phyloP scores from a whole-genome alignment of 768 basidiomycete genomes.

The Neoboletus brunneissimus region DNA sequence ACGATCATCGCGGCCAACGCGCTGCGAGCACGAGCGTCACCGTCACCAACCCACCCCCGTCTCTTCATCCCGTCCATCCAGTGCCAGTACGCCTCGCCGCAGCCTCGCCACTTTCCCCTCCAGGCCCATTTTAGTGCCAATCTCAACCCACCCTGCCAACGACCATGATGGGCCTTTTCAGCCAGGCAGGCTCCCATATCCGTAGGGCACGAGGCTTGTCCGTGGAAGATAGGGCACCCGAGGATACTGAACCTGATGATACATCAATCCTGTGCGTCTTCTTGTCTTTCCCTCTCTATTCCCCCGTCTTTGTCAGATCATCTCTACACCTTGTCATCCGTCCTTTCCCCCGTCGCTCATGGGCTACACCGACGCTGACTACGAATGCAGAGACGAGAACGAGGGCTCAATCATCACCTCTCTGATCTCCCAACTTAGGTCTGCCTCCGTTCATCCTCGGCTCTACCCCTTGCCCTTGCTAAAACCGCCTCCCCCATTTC shows the following conservation, averaged over 20 bases:
- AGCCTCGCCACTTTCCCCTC: conserved; percentile 3
- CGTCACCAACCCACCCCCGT: background rate
- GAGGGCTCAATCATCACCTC: conserved; percentile 88
- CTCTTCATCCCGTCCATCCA: background rate
- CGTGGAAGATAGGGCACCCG: conserved; percentile 68
- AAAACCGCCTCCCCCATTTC: conserved; percentile 5
- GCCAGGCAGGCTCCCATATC: conserved; percentile 61
- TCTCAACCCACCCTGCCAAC: conserved; percentile 6
- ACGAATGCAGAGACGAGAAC: conserved; percentile 73
- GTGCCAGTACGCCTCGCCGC: conserved; percentile 23
- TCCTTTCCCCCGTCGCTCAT: conserved; percentile 16
- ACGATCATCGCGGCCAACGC: background rate
- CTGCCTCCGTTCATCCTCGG: conserved; percentile 19
- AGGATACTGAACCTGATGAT: conserved; percentile 86
- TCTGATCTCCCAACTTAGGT: conserved; percentile 88
- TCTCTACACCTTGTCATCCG: conserved; percentile 3
- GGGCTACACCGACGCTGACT: conserved; percentile 35
- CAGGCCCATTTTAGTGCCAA: background rate
- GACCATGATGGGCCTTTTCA: conserved; percentile 79
- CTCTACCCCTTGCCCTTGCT: conserved; percentile 1
- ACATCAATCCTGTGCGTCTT: conserved; percentile 79
- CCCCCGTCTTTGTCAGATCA: conserved; percentile 30
- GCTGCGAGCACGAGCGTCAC: background rate
- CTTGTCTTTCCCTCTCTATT: conserved; percentile 18
- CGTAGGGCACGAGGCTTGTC: conserved; percentile 66